Percentiles rank a stretch among this genome's conserved stretches.
Conservation (phyloP, 2,329 filamentous ascomycete genomes). For the Trichoderma gracile region DNA sequence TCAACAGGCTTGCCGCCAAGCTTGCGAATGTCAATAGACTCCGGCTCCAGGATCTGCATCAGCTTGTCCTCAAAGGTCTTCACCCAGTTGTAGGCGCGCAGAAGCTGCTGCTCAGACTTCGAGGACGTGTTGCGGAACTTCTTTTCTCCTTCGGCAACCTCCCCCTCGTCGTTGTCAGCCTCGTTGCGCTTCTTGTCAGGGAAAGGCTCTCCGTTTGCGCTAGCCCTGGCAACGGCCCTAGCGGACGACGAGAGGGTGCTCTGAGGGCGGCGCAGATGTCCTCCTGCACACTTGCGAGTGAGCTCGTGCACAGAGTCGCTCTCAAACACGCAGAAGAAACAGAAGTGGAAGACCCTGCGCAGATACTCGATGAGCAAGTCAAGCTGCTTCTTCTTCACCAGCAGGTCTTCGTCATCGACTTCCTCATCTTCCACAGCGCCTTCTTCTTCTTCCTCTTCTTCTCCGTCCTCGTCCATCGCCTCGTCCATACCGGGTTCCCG, state of each 20-base stretch:
- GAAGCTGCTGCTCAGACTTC: conserved; percentile 87
- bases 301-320: conserved; percentile 96
- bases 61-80: conserved; percentile 98
- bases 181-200: conserved; percentile 76
- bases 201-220: conserved; percentile 78
- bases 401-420: conserved; percentile 82
- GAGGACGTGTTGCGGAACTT: conserved; percentile 68
- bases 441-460: conserved; percentile 79
- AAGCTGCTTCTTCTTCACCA: conserved; percentile 94
- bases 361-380: conserved; percentile 96
- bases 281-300: conserved; percentile 91
- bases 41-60: conserved; percentile 86
- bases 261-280: conserved; percentile 89
- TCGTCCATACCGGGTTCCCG: conserved; percentile 62
- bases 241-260: conserved; percentile 81
- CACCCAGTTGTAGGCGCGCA: conserved; percentile 97
- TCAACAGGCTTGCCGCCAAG: conserved; percentile 85
- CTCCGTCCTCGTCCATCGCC: conserved; percentile 64
- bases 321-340: conserved; percentile 99
- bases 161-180: conserved; percentile 60
- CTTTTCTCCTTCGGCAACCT: conserved; percentile 59
- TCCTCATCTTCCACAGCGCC: conserved; percentile 81
- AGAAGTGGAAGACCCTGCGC: conserved; percentile 96
- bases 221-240: conserved; percentile 82
- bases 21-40: conserved; percentile 83